Conservation (phyloP, 2,329 filamentous ascomycete genomes). For the Domatiomyces catenatus region DNA sequence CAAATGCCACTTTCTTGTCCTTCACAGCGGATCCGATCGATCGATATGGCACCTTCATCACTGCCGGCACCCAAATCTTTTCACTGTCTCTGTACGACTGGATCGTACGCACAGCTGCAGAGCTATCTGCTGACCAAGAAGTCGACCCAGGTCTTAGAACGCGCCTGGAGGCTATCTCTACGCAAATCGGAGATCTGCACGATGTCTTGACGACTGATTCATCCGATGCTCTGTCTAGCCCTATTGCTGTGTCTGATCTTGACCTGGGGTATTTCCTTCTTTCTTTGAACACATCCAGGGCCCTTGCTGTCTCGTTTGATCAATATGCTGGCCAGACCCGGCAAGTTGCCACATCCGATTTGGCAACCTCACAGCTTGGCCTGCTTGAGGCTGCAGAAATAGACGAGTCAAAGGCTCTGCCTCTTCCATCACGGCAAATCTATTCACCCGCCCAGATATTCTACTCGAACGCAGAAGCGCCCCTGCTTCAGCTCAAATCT, state of each 20-base stretch:
- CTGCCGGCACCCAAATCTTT: constrained; percentile 37
- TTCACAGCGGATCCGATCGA: constrained; percentile 42
- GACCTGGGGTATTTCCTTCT: constrained; percentile 44
- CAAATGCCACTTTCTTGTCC: not conserved
- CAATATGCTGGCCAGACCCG: constrained; percentile 16
- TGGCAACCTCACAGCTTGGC: not conserved
- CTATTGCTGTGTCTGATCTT: constrained; percentile 26
- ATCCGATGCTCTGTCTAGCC: not conserved
- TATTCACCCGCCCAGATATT: constrained; percentile 20
- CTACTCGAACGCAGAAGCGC: constrained; percentile 9
- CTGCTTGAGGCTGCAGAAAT: constrained; percentile 1
- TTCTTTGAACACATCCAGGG: constrained; percentile 32
- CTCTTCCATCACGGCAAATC: constrained; percentile 24
- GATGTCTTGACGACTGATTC: constrained; percentile 24
- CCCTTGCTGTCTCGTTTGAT: constrained; percentile 38
- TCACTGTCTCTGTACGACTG: constrained; percentile 42
- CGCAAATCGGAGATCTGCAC: constrained; percentile 34
- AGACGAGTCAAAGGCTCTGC: not conserved
- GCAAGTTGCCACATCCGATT: not conserved
- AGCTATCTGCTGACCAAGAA: constrained; percentile 25
- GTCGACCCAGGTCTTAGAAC: constrained; percentile 39
- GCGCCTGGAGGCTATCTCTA: constrained; percentile 40
- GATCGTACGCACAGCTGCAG: constrained; percentile 41
- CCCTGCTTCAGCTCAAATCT: constrained; percentile 10
- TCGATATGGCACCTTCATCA: constrained; percentile 45